phyloP scores from a whole-genome alignment of 176 grass and related monocot species.

The barley (Hordeum vulgare) region DNA sequence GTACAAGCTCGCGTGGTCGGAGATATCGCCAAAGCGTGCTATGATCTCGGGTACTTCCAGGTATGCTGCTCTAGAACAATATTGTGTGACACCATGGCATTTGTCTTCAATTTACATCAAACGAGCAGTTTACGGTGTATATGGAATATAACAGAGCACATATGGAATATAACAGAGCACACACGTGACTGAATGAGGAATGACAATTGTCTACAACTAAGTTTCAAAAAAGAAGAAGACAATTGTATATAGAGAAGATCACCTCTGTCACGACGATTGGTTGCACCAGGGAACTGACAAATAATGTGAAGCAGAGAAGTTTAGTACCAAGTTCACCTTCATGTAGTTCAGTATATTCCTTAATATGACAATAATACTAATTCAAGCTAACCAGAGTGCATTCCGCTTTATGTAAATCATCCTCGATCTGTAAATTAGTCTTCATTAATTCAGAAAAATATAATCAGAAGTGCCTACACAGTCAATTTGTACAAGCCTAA shows the following conservation, averaged over 20 bases:
- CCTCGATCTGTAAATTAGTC: not conserved
- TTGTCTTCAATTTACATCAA: not conserved
- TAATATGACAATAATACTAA: no score
- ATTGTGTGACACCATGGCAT: not conserved
- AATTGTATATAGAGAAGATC: not conserved
- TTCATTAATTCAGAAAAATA: not conserved
- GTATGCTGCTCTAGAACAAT: constrained; percentile 6
- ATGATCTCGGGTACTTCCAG: constrained; percentile 40
- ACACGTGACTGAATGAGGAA: not conserved
- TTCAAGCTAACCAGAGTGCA: no score
- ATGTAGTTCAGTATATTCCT: not conserved
- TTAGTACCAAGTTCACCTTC: not conserved
- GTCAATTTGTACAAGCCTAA: not conserved
- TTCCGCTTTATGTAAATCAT: no score
- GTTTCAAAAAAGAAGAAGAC: no score
- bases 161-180: not conserved
- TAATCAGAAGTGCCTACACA: not conserved
- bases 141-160: not conserved
- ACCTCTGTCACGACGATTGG: not conserved
- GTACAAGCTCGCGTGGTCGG: not conserved
- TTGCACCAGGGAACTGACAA: not conserved
- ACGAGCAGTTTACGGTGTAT: not conserved
- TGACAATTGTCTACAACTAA: not conserved
- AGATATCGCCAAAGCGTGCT: constrained; percentile 35
- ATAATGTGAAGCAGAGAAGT: not conserved